Percentiles rank a stretch among this genome's conserved stretches.
These are phyloP conservation scores for Strobilomyces dryophilus DNA, from an alignment of 768 basidiomycete species.

Conservation along the genomic window DNA sequence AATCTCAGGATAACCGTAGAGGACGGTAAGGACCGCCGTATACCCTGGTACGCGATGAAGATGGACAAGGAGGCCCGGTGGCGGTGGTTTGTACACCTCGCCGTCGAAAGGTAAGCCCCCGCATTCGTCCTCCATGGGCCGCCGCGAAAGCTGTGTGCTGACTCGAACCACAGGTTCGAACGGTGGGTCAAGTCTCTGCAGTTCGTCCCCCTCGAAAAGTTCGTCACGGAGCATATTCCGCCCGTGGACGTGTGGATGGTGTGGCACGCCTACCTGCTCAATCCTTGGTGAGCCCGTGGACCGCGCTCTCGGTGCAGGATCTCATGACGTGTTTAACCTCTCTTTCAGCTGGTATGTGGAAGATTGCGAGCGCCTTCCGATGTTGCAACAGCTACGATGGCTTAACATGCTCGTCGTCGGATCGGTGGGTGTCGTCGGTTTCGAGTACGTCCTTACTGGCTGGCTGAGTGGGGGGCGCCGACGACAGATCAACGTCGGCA, in stretches of 20 bases:
- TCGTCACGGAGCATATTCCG: conserved; percentile 19
- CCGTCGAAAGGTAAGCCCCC: too few relatives aligned
- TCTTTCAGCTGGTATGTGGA: too few relatives aligned
- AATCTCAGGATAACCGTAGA: conserved; percentile 28
- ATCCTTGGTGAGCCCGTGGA: too few relatives aligned
- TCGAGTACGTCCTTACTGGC: background rate
- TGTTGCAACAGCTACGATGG: conserved; percentile 23
- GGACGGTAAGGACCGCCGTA: conserved; percentile 21
- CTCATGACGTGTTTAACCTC: too few relatives aligned
- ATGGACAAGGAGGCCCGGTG: conserved; percentile 6
- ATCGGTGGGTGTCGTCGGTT: conserved; percentile 19
- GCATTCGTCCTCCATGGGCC: too few relatives aligned
- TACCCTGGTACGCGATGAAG: conserved; percentile 23
- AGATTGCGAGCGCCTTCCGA: conserved; percentile 27
- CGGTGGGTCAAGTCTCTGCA: conserved; percentile 29
- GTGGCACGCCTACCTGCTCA: too few relatives aligned
- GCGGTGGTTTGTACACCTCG: too few relatives aligned
- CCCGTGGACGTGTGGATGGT: too few relatives aligned
- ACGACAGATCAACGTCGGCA: conserved; percentile 25
- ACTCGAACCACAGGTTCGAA: conserved; percentile 25
- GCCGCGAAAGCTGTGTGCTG: too few relatives aligned
- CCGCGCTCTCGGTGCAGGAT: too few relatives aligned
- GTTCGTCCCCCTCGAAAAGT: conserved; percentile 23
- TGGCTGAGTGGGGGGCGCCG: background rate
- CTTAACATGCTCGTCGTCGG: conserved; percentile 28